Evolutionary conservation across 2,329 filamentous ascomycete species (phyloP).

Genomic region (Venturia pyrina): DNA sequence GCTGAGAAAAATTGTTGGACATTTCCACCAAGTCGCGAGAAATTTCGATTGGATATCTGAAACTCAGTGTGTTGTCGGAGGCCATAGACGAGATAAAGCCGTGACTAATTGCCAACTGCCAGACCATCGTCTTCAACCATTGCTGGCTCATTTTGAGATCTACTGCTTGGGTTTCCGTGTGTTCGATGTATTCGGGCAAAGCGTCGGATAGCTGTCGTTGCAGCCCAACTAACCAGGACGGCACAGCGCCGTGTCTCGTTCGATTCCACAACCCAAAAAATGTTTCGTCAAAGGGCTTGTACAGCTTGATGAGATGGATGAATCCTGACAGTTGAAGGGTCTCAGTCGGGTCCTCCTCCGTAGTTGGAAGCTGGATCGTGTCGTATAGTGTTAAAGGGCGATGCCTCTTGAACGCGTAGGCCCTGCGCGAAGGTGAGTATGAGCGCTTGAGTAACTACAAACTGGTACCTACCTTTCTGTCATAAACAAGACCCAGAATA

Average conservation of each 20-base stretch:
- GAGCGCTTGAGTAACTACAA: not conserved
- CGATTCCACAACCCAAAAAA: constrained; percentile 55
- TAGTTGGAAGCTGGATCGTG: constrained; percentile 44
- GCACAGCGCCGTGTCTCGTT: constrained; percentile 31
- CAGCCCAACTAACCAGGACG: constrained; percentile 36
- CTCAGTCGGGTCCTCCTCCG: constrained; percentile 43
- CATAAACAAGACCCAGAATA: constrained; percentile 55
- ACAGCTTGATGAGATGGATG: constrained; percentile 49
- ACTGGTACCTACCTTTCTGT: constrained; percentile 41
- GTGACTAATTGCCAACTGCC: constrained; percentile 59
- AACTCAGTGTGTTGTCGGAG: constrained; percentile 49
- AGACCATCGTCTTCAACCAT: constrained; percentile 62
- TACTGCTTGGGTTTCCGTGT: constrained; percentile 57
- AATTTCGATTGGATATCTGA: constrained; percentile 53
- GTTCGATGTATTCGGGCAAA: constrained; percentile 43
- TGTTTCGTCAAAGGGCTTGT: constrained; percentile 52
- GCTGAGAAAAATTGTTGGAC: constrained; percentile 60
- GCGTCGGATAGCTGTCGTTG: constrained; percentile 43
- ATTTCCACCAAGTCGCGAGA: constrained; percentile 50
- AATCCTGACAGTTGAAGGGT: constrained; percentile 48
- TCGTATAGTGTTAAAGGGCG: constrained; percentile 52
- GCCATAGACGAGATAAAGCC: constrained; percentile 52
- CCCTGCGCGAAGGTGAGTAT: constrained; percentile 31
- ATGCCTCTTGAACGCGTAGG: constrained; percentile 53
- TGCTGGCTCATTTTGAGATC: constrained; percentile 61